Conservation (phyloP, 73 alveolate genomes). For the Blepharisma japonicum region DNA sequence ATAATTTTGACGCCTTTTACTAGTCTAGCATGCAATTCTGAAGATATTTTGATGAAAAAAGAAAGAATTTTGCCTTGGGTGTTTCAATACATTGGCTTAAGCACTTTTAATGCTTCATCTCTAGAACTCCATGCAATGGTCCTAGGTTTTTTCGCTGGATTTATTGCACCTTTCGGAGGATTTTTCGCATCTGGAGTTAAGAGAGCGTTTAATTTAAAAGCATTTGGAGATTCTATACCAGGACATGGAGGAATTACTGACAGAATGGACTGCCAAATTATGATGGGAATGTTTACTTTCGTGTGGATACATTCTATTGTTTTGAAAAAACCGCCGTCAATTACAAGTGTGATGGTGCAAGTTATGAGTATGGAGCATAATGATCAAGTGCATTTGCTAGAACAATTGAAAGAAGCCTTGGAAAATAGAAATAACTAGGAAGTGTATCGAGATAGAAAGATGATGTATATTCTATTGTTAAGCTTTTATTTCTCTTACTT, state of each 20-base stretch:
- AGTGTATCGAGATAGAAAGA: too few species aligned
- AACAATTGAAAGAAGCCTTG: background rate
- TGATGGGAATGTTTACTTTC: conserved; percentile 60
- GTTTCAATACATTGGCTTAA: background rate
- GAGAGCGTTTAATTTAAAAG: conserved; percentile 95
- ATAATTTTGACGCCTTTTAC: background rate
- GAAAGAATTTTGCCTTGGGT: conserved; percentile 5
- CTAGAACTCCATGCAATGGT: conserved; percentile 76
- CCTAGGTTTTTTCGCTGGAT: conserved; percentile 81
- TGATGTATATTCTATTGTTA: too few species aligned
- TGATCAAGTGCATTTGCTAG: background rate
- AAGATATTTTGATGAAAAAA: background rate
- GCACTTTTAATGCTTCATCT: background rate
- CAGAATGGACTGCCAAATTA: conserved; percentile 95
- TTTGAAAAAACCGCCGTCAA: background rate
- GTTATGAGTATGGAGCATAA: background rate
- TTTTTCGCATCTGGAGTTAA: conserved; percentile 98
- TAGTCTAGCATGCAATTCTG: background rate
- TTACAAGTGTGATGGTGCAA: background rate
- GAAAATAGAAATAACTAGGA: background rate
- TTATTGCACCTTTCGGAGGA: conserved; percentile 98
- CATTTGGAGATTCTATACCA: conserved; percentile 95
- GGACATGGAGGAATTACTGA: conserved; percentile 99
- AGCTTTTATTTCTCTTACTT: too few species aligned
- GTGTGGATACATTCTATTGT: background rate